Evolutionary conservation across 2,329 filamentous ascomycete genomes (phyloP), one percentile per base, ranked within the genome.

Genomic region (Exserohilum rostratum): DNA sequence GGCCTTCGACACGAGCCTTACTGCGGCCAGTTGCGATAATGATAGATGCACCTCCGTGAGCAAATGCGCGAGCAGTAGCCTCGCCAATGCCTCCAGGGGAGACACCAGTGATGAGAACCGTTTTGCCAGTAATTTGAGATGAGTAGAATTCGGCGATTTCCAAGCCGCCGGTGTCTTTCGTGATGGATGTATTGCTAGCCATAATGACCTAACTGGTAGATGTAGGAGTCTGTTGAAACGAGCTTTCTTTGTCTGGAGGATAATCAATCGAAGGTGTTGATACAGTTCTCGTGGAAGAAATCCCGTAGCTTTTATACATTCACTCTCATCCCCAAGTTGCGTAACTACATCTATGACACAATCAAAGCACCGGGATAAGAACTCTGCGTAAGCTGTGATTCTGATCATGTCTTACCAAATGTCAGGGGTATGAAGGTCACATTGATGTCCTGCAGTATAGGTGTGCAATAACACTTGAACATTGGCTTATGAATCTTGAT

Each of bases 71-170:
- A n/a, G 52, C 50, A 11, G 46, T 55, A 11, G 54, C 52, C 3
- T 62, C 54, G 3, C 61, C 61, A 22, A 64, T 45, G 2, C 45
- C 44, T 18, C 35, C 50, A 3, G 18, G 5, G 2, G 46, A 46
- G 5, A 60, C 61, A 22, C 61, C 61, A 12, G 59, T 64, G 34
- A 76, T 71, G 15, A 79, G 68, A 31, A 79, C 40, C 7, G 46
- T 62, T 25, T 62, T 63, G 46, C 51, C 55, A 25, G 46, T 53
- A 43, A 55, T 50, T 17, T 57, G 43, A 22, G 47, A 39, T 17
- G 57, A 25, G 48, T 64, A 64, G n/a, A 50, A 42, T 25, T 50
- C 22, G 4, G 64, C 64, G n/a, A 64, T 55, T 20, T 66, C 57
- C 6, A 56, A 43, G 12, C 42, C 62, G 37, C 51, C 51, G 17